Evolutionary conservation across 441 rosid genomes (phyloP).

Genomic region (Euphorbia neoarborescens): DNA sequence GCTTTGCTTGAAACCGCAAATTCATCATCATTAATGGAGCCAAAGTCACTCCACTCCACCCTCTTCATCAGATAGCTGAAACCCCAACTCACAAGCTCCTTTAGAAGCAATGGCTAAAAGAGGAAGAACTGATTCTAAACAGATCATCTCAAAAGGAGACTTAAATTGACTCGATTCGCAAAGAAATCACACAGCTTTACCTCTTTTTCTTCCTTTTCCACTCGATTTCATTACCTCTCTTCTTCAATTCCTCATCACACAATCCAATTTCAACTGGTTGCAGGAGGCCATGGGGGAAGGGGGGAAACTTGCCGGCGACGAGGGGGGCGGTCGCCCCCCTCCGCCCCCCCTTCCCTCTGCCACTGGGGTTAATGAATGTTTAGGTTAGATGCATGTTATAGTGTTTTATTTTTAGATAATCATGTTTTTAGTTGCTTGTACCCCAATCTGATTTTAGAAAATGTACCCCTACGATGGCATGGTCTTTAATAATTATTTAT

Average conservation of each 20-base stretch:
- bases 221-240: conserved; percentile 59
- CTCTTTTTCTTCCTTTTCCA: conserved; percentile 84
- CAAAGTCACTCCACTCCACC: conserved; percentile 45
- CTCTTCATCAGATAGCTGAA: conserved; percentile 80
- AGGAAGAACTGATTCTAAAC: conserved; percentile 71
- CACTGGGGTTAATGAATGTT: too few species aligned
- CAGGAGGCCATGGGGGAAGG: conserved; percentile 63
- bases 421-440: too few species aligned
- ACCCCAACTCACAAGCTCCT: conserved; percentile 90
- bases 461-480: too few species aligned
- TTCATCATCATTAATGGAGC: conserved; percentile 44
- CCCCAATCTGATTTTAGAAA: too few species aligned
- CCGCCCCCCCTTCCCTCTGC: too few species aligned
- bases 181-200: conserved; percentile 64
- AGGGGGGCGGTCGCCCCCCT: too few species aligned
- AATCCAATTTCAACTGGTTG: conserved; percentile 22
- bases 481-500: too few species aligned
- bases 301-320: too few species aligned
- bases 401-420: too few species aligned
- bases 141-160: conserved; percentile 64
- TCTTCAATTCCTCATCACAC: conserved; percentile 46
- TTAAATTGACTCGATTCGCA: conserved; percentile 53
- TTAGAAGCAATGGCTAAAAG: conserved; percentile 85
- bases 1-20: conserved; percentile 30
- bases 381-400: too few species aligned